phyloP scores from a whole-genome alignment of 345 rosid genomes.

The Leavenworthia alabamica region DNA sequence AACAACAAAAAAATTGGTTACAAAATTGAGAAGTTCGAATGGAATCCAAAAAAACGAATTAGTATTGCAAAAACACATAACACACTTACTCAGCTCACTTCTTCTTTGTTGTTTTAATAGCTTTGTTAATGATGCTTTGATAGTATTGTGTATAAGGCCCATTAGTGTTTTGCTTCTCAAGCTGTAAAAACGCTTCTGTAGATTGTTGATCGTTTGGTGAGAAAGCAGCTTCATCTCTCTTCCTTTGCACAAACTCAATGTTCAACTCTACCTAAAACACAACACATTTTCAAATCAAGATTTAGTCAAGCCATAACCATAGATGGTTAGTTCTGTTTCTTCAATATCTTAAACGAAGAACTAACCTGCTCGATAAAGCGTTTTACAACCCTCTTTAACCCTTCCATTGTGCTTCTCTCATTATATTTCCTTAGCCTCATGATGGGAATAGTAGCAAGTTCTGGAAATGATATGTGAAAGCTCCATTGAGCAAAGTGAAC shows the following conservation, averaged over 20 bases:
- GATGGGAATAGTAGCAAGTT: conserved; percentile 71
- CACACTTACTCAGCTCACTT: conserved; percentile 6
- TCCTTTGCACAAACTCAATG: conserved; percentile 60
- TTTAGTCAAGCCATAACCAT: not conserved
- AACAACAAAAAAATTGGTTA: not conserved
- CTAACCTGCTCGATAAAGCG: conserved; percentile 84
- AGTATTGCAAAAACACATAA: not conserved
- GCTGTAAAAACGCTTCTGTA: conserved; percentile 73
- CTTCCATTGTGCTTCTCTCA: conserved; percentile 54
- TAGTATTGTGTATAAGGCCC: conserved; percentile 65
- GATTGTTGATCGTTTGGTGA: conserved; percentile 83
- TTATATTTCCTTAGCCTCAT: conserved; percentile 57
- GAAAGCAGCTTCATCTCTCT: conserved; percentile 76
- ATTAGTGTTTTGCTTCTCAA: conserved; percentile 46
- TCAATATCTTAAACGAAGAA: not conserved
- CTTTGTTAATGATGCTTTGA: conserved; percentile 53
- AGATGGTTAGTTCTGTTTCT: not conserved
- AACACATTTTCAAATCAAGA: not conserved
- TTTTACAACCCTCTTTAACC: conserved; percentile 49
- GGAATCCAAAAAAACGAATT: not conserved
- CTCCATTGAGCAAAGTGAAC: conserved; percentile 86
- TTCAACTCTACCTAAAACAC: conserved; percentile 63
- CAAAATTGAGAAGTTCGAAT: not conserved
- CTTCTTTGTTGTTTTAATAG: conserved; percentile 23
- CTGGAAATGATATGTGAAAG: conserved; percentile 84